A percentile compares a stretch with the other conserved stretches of the same genome.
phyloP scores from a whole-genome alignment of 78 protist genomes.

The Emiliania huxleyi region DNA sequence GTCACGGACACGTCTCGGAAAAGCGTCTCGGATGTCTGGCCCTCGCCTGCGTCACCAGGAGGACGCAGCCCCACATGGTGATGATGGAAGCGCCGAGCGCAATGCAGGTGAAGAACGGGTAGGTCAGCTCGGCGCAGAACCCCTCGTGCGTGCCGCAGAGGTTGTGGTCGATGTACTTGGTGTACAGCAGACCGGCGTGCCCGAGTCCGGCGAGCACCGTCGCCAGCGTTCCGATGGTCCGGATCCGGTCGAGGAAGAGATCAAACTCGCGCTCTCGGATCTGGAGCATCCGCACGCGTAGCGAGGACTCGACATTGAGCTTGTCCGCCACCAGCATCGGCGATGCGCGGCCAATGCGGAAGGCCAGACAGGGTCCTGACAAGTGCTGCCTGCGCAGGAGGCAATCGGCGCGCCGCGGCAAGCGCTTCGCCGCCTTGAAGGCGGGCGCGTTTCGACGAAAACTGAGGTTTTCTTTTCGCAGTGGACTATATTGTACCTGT shows the following conservation, averaged over 20 bases:
- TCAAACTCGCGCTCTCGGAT: not conserved
- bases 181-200: not conserved
- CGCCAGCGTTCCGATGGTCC: not conserved
- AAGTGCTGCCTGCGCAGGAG: no score
- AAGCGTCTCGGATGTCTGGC: no score
- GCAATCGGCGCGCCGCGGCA: no score
- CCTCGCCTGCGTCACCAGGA: not conserved
- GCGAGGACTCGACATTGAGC: not conserved
- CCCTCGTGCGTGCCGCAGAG: not conserved
- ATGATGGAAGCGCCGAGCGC: not conserved
- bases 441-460: no score
- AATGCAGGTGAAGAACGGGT: not conserved
- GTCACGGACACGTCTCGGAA: no score
- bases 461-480: no score
- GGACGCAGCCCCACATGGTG: not conserved
- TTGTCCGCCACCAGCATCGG: not conserved
- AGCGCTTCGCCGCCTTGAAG: no score
- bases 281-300: not conserved
- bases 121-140: not conserved
- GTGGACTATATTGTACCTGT: no score
- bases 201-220: not conserved
- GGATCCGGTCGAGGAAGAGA: not conserved
- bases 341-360: no score
- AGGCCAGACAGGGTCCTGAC: no score
- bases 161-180: slow-evolving; percentile 4